phyloP scores from a whole-genome alignment of 352 stramenopile species.

The Nothophytophthora sp. region DNA sequence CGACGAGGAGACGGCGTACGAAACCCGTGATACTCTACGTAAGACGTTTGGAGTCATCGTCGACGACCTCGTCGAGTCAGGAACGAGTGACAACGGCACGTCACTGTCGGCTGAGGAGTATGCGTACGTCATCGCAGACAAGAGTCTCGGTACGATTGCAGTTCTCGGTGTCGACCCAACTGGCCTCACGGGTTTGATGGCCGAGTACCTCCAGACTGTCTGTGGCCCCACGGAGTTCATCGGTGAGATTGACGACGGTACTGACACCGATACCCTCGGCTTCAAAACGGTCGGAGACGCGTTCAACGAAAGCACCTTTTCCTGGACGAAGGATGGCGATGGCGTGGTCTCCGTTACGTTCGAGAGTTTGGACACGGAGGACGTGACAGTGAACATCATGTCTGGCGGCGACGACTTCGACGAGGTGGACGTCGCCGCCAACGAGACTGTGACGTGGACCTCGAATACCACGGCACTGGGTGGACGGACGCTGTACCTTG shows the following conservation, averaged over 20 bases:
- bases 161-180: slow-evolving; percentile 22
- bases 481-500: slow-evolving; percentile 67
- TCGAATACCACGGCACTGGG: slow-evolving; percentile 31
- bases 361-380: slow-evolving; percentile 39
- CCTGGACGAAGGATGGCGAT: slow-evolving; percentile 44
- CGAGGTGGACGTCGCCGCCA: slow-evolving; percentile 38
- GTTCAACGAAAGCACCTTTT: slow-evolving; percentile 36
- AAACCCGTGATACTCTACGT: slow-evolving; percentile 19
- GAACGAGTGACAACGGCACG: slow-evolving; percentile 22
- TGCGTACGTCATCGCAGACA: slow-evolving; percentile 10
- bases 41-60: slow-evolving; percentile 29
- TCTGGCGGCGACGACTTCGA: slow-evolving; percentile 50
- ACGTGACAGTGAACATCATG: slow-evolving; percentile 52
- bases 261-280: slow-evolving; percentile 36
- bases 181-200: slow-evolving; percentile 24
- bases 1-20: slow-evolving; percentile 16
- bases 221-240: slow-evolving; percentile 40
- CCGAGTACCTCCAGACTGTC: slow-evolving; percentile 31
- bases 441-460: slow-evolving; percentile 35
- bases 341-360: slow-evolving; percentile 45
- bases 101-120: slow-evolving; percentile 13
- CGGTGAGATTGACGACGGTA: slow-evolving; percentile 45
- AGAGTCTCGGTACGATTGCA: slow-evolving; percentile 15
- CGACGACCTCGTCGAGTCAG: slow-evolving; percentile 20
- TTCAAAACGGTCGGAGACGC: slow-evolving; percentile 38